A percentile compares a stretch with the other conserved stretches of the same genome.
phyloP scores from a whole-genome alignment of 768 basidiomycete species.

The Boletales sp. region DNA sequence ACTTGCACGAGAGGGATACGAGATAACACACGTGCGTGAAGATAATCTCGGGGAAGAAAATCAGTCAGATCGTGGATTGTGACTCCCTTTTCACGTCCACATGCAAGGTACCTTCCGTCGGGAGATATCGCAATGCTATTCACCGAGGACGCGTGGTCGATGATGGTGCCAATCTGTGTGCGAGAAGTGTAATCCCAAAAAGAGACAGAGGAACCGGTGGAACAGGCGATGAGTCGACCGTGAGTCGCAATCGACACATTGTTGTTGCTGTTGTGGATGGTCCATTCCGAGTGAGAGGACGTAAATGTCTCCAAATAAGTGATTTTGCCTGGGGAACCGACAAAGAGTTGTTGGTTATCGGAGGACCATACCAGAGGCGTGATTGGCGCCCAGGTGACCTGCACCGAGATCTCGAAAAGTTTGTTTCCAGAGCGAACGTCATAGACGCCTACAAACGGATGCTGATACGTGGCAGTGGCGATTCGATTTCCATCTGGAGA shows the following conservation, averaged over 20 bases:
- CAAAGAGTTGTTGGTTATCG: neutral
- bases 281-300: neutral
- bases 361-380: neutral
- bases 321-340: neutral
- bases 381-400: neutral
- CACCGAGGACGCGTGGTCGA: neutral
- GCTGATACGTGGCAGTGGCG: neutral
- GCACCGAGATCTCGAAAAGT: neutral
- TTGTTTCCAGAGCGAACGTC: neutral
- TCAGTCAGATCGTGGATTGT: neutral
- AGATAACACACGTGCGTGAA: neutral
- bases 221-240: neutral
- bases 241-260: neutral
- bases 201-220: slow-evolving; percentile 1
- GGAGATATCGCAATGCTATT: slow-evolving; percentile 3
- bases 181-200: slow-evolving; percentile 6
- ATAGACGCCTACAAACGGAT: neutral
- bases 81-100: neutral
- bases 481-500: neutral
- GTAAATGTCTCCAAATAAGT: neutral
- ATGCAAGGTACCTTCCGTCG: slow-evolving; percentile 7
- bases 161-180: neutral
- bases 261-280: neutral
- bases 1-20: neutral
- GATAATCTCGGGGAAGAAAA: slow-evolving; percentile 1